Evolutionary conservation across 371 early-diverging fungal species (phyloP).

Genomic region (Funneliformis caledonium): DNA sequence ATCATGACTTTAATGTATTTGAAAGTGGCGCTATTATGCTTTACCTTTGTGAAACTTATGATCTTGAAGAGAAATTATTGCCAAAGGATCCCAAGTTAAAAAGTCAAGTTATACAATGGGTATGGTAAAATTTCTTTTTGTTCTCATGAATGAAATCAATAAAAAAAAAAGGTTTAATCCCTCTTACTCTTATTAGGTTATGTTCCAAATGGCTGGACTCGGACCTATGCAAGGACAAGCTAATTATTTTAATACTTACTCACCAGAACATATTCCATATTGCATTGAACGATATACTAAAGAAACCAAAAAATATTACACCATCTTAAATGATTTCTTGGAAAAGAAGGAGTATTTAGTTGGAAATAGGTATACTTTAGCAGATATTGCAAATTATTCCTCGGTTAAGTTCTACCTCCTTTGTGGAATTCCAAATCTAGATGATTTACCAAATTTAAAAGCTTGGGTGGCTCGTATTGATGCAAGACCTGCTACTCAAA

Average conservation of each 20-base stretch:
- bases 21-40: slow-evolving; percentile 60
- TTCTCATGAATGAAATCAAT: background rate
- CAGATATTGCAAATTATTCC: slow-evolving; percentile 39
- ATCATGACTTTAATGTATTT: slow-evolving; percentile 56
- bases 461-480: too few species aligned
- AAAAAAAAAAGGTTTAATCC: background rate
- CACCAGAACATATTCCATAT: slow-evolving; percentile 57
- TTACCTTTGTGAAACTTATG: slow-evolving; percentile 59
- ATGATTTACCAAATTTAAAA: background rate
- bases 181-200: slow-evolving; percentile 46
- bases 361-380: slow-evolving; percentile 38
- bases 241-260: slow-evolving; percentile 52
- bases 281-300: slow-evolving; percentile 55
- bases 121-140: slow-evolving; percentile 19
- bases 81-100: slow-evolving; percentile 50
- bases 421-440: background rate
- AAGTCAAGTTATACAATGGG: slow-evolving; percentile 53
- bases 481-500: too few species aligned
- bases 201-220: slow-evolving; percentile 55
- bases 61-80: slow-evolving; percentile 51
- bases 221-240: slow-evolving; percentile 48
- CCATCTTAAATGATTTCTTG: slow-evolving; percentile 35
- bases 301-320: slow-evolving; percentile 51
- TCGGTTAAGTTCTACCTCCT: background rate
- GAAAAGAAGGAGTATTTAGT: slow-evolving; percentile 48